Conservation (phyloP, 192 early-diverging fungal species). For the Paraglomus occultum region DNA sequence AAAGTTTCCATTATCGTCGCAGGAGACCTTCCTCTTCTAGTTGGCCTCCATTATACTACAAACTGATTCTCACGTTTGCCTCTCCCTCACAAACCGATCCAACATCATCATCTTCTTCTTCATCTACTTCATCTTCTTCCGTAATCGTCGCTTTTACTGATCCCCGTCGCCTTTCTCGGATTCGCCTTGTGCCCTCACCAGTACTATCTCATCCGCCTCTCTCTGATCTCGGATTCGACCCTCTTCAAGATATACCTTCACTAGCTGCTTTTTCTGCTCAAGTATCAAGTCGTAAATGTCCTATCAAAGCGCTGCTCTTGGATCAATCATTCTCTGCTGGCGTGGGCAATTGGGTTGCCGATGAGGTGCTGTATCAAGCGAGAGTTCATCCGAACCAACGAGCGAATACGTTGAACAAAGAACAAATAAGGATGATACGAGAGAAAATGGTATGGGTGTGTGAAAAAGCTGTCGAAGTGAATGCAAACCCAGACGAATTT, state of each 20-base stretch:
- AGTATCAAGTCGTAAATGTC: slow-evolving; percentile 41
- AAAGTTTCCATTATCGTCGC: slow-evolving; percentile 26
- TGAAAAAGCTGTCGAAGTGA: slow-evolving; percentile 51
- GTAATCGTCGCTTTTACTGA: slow-evolving; percentile 57
- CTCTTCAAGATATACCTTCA: slow-evolving; percentile 54
- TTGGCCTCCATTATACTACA: slow-evolving; percentile 73
- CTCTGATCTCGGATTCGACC: slow-evolving; percentile 75
- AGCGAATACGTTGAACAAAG: slow-evolving; percentile 44
- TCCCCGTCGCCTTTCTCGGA: slow-evolving; percentile 62
- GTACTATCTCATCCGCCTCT: slow-evolving; percentile 51
- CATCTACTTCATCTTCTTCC: not conserved
- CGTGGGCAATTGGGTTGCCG: slow-evolving; percentile 86
- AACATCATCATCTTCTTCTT: slow-evolving; percentile 25
- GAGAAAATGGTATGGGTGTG: slow-evolving; percentile 50
- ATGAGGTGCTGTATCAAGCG: slow-evolving; percentile 77
- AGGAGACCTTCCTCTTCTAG: slow-evolving; percentile 34
- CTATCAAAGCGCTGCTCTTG: slow-evolving; percentile 75
- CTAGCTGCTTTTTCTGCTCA: slow-evolving; percentile 45
- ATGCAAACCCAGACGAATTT: slow-evolving; percentile 68
- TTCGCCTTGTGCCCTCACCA: slow-evolving; percentile 57
- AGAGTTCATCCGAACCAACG: slow-evolving; percentile 65
- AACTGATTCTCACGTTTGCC: slow-evolving; percentile 54
- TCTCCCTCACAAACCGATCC: slow-evolving; percentile 17
- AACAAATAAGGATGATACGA: slow-evolving; percentile 49
- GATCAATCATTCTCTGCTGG: slow-evolving; percentile 77